Base-by-base conservation (phyloP, 176 grass and related monocot genomes). In the Cenchrus purpureus region DNA sequence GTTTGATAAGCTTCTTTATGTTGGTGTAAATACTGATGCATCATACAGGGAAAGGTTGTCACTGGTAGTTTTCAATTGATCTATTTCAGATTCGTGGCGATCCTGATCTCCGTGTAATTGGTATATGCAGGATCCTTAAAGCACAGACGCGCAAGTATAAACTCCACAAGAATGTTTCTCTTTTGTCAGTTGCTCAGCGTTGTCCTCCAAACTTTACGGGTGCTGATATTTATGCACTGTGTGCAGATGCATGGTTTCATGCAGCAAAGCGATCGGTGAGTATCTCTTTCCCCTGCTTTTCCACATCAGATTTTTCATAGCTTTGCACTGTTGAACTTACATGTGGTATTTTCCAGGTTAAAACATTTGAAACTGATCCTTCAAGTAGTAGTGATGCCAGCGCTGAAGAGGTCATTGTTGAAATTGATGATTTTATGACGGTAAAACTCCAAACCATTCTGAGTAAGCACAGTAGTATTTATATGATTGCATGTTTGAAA, bases 201-300 rank as follows among this genome's bases (percentile, higher is more conserved):
- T 96, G 91, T 65, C 92, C 94, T 85, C 93, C 93, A 82, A 99
- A 99, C 88, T 99, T 99, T 31, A 97, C 94, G 25, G 94, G 97
- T 89, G 97, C 94, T 15, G 94, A 97, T 67, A 99, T 99, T 84
- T 99, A 99, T 76, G 97, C 91, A 19, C 59, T 99, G 2, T 99
- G 97, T 28, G 94, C 90, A 12, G 94, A 99, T 84, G 97, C 94
- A 86, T 99, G 97, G 94, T 99, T 96, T 92, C 91, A 94, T 82
- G 97, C 97, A 78, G 91, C 97, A 70, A 99, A 99, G 71, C 68
- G 84, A 32, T 87, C 87, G 46, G 97, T 99, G 64, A 88, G 61
- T 89, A 69, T 22, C 53, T 73, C 40, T 61, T 37, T 70, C 50
- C 43, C 46, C 71, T 46, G 46, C 56, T 16, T 14, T 43, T 29